A percentile compares a stretch with the other conserved stretches of the same genome.
phyloP scores from a whole-genome alignment of 768 basidiomycete genomes.

The Polyporus arcularius region DNA sequence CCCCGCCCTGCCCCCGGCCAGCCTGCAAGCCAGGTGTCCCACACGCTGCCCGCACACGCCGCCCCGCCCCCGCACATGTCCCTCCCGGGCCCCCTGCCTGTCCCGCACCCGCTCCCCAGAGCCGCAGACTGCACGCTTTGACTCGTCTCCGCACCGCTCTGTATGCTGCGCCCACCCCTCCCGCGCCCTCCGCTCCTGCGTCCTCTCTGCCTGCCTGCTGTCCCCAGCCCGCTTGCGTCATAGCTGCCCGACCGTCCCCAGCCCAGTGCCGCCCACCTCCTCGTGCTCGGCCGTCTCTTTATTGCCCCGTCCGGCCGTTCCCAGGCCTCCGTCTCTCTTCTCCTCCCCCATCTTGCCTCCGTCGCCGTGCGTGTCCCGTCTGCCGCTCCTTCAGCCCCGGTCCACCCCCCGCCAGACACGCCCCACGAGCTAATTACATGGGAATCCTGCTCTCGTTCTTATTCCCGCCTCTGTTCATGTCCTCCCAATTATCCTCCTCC shows the following conservation, averaged over 20 bases:
- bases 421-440: conserved; percentile 23
- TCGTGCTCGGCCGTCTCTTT: conserved; percentile 24
- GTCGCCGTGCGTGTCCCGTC: conserved; percentile 8
- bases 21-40: conserved; percentile 37
- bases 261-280: conserved; percentile 16
- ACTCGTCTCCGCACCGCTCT: conserved; percentile 16
- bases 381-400: conserved; percentile 6
- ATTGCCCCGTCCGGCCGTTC: conserved; percentile 8
- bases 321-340: conserved; percentile 17
- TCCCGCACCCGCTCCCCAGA: not conserved
- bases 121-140: conserved; percentile 1
- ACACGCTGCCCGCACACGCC: conserved; percentile 8
- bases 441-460: conserved; percentile 33
- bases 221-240: conserved; percentile 14
- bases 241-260: conserved; percentile 1
- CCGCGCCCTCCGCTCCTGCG: conserved; percentile 15
- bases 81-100: not conserved
- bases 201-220: conserved; percentile 15
- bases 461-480: conserved; percentile 32
- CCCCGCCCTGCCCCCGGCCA: conserved; percentile 37
- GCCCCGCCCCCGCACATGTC: conserved; percentile 1
- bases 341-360: conserved; percentile 14
- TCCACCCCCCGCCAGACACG: conserved; percentile 5
- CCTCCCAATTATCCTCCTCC: conserved; percentile 22
- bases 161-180: conserved; percentile 20